Evolutionary conservation across 495 filamentous ascomycete genomes (phyloP), one percentile per base, ranked within the genome.

Genomic region (Zalerion maritima): DNA sequence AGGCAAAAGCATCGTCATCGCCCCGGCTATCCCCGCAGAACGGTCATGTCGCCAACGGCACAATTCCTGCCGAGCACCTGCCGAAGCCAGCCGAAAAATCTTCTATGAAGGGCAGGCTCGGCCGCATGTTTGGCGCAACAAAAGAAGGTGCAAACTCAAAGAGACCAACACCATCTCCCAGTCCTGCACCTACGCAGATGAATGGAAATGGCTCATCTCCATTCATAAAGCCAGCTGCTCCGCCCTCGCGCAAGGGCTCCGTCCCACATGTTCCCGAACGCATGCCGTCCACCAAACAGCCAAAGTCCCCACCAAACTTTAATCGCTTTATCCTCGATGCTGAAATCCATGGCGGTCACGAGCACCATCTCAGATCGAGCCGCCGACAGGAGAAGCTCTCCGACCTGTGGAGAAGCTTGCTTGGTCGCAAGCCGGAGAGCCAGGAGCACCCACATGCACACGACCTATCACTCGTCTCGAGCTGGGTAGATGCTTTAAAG

Each of bases 321-420:
- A 51, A 58, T 29, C 63, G 66, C 37, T 71, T 59, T 38, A 46
- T 56, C 18, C 11, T 54, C 18, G 47, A 49, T 21, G 32, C 52
- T 18, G 50, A 59, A 14, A 46, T 48, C 4, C 52, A 40, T 37
- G 78, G 78, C 42, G 67, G 71, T 6, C 89, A 97, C 45, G 73
- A 79, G 35, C 89, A 97, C 48, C 67, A 82, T 40, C 70, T 97
- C 11, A 87, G 81, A 46, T 79, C 75, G 35, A 74, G 77, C 28
- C 82, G 83, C 48, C 70, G 89, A 26, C 87, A 97, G 52, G 87
- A 97, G 57, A 97, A 94, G 49, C 60, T 97, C 33, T 75, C 80
- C n/a, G 81, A 86, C 45, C 75, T 97, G 62, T 71, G 93, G 39
- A 77, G 84, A 36, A 72, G 79, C 37, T 69, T 94, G 48, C 60